Evolutionary conservation across 352 stramenopile species (phyloP).

Genomic region (Phytopythium delawarense): DNA sequence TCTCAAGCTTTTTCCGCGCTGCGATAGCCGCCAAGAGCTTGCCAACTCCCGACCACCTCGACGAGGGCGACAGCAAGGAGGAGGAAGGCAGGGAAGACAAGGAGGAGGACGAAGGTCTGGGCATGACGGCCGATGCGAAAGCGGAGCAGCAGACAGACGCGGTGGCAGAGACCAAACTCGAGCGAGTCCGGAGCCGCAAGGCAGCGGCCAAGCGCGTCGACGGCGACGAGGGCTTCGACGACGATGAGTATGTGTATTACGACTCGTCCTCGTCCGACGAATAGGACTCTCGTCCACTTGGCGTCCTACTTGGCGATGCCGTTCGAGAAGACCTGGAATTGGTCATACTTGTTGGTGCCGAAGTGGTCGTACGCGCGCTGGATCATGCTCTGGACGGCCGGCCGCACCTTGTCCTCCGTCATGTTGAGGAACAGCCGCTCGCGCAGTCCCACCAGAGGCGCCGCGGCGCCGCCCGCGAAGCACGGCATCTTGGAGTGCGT

Average conservation of each 20-base stretch:
- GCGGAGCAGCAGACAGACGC: not conserved
- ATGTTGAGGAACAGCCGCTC: constrained; percentile 73
- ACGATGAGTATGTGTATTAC: constrained; percentile 21
- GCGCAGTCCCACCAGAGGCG: constrained; percentile 37
- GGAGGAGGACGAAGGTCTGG: not conserved
- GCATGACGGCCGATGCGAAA: not conserved
- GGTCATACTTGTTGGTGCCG: constrained; percentile 94
- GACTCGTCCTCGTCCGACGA: constrained; percentile 4
- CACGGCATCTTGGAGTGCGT: constrained; percentile 75
- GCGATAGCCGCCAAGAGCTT: not conserved
- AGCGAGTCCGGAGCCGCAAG: not conserved
- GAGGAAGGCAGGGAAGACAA: not conserved
- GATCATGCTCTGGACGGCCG: constrained; percentile 89
- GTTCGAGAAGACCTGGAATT: constrained; percentile 92
- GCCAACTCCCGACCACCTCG: not conserved
- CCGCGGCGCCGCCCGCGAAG: constrained; percentile 38
- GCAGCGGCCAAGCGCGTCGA: not conserved
- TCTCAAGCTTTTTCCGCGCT: constrained; percentile 8
- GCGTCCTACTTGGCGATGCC: constrained; percentile 77
- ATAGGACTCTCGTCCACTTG: not conserved
- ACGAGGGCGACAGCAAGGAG: not conserved
- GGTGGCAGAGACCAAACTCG: not conserved
- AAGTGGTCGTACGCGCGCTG: constrained; percentile 94
- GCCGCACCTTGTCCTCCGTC: constrained; percentile 48
- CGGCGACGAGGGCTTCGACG: not conserved